Conservation (phyloP, 306 rosid species). For the Echinosophora koreensis region DNA sequence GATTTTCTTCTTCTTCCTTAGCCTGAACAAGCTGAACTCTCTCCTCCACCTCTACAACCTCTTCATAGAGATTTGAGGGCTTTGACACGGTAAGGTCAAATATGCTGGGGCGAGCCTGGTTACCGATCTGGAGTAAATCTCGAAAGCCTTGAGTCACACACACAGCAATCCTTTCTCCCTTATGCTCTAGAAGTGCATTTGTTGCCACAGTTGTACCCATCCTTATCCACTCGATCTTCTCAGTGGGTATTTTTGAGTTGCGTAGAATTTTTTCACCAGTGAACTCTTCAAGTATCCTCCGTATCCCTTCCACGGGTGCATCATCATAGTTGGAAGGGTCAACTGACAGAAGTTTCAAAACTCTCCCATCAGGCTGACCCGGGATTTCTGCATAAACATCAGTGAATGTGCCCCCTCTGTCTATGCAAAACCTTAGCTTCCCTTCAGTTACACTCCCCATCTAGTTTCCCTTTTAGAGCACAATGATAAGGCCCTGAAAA, state of each 20-base stretch:
- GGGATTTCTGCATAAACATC: constrained; percentile 95
- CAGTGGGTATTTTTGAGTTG: constrained; percentile 73
- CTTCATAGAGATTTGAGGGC: constrained; percentile 89
- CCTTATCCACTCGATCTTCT: constrained; percentile 95
- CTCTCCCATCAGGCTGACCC: constrained; percentile 70
- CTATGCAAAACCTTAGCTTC: constrained; percentile 86
- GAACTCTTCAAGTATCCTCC: constrained; percentile 83
- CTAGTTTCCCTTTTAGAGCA: background rate
- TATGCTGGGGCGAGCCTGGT: constrained; percentile 96
- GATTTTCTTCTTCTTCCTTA: constrained; percentile 50
- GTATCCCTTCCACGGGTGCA: constrained; percentile 92
- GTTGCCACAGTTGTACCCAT: constrained; percentile 99
- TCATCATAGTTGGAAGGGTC: constrained; percentile 91
- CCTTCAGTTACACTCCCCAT: constrained; percentile 56
- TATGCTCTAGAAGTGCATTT: constrained; percentile 90
- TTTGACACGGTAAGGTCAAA: constrained; percentile 86
- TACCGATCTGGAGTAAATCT: constrained; percentile 88
- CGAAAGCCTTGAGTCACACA: constrained; percentile 91
- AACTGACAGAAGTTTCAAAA: constrained; percentile 86
- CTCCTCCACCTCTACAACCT: constrained; percentile 88
- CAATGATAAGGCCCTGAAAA: constrained; percentile 41
- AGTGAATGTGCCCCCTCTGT: constrained; percentile 95
- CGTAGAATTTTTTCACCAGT: constrained; percentile 64
- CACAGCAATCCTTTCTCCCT: constrained; percentile 90
- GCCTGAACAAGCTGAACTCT: constrained; percentile 74